phyloP scores from a whole-genome alignment of 495 filamentous ascomycete species.

The Schizothecium vesticola region DNA sequence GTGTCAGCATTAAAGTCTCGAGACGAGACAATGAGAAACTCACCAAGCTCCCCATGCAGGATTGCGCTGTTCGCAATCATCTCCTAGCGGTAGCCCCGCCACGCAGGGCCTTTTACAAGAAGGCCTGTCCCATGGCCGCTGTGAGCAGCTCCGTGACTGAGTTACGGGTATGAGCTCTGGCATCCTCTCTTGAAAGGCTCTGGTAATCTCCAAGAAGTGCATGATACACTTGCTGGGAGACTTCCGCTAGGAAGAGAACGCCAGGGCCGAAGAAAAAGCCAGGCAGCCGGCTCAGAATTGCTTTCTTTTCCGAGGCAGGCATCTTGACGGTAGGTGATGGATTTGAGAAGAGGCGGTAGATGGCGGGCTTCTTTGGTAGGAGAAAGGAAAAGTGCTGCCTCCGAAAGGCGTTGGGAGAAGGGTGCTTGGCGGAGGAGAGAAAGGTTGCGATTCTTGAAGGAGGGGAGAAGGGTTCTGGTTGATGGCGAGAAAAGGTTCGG shows the following conservation, averaged over 20 bases:
- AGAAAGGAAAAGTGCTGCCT: not conserved
- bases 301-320: not conserved
- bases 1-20: not conserved
- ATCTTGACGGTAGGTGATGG: not conserved
- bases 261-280: not conserved
- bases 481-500: no score
- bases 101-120: not conserved
- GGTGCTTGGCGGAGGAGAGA: no score
- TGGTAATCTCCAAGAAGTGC: not conserved
- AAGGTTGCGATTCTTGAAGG: no score
- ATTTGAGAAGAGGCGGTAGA: no score
- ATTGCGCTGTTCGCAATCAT: not conserved
- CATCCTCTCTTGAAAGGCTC: not conserved
- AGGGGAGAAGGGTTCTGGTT: no score
- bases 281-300: not conserved
- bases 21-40: not conserved
- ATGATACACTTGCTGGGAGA: not conserved
- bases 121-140: not conserved
- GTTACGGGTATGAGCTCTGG: not conserved
- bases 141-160: not conserved
- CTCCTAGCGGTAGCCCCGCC: not conserved
- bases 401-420: no score
- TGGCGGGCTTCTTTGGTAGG: no score
- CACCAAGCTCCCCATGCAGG: not conserved
- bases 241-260: not conserved